phyloP scores from a whole-genome alignment of 306 rosid species.

The Potentilla sterilis region DNA sequence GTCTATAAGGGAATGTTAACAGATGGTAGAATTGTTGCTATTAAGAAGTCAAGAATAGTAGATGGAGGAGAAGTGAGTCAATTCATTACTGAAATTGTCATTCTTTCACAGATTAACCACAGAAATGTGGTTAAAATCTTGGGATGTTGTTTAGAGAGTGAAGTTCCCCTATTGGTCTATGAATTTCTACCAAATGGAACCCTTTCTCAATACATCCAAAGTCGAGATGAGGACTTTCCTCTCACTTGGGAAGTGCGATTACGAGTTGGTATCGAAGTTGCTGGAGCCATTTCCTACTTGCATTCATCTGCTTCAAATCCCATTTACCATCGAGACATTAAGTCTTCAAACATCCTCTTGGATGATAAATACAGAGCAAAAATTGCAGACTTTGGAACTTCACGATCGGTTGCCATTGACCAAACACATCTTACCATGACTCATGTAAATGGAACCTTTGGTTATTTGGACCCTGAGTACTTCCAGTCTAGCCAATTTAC shows the following conservation, averaged over 20 bases:
- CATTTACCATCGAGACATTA: constrained; percentile 18
- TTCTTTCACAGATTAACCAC: neutral
- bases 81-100: neutral
- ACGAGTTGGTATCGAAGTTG: neutral
- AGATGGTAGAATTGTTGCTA: constrained; percentile 20
- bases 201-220: neutral
- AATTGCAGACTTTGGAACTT: constrained; percentile 24
- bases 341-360: constrained; percentile 24
- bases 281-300: constrained; percentile 1
- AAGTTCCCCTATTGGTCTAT: neutral
- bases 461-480: constrained; percentile 26
- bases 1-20: neutral
- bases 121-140: neutral
- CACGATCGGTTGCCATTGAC: neutral
- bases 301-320: constrained; percentile 11
- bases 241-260: neutral
- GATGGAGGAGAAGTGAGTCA: neutral
- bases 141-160: constrained; percentile 1
- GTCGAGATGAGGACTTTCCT: neutral
- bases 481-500: constrained; percentile 8
- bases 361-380: constrained; percentile 23
- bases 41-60: constrained; percentile 12
- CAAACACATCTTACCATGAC: constrained; percentile 21
- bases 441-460: constrained; percentile 15
- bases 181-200: neutral